These are phyloP conservation scores for Tulasnella sp. DNA, from an alignment of 768 basidiomycete species.

Conservation along the genomic window DNA sequence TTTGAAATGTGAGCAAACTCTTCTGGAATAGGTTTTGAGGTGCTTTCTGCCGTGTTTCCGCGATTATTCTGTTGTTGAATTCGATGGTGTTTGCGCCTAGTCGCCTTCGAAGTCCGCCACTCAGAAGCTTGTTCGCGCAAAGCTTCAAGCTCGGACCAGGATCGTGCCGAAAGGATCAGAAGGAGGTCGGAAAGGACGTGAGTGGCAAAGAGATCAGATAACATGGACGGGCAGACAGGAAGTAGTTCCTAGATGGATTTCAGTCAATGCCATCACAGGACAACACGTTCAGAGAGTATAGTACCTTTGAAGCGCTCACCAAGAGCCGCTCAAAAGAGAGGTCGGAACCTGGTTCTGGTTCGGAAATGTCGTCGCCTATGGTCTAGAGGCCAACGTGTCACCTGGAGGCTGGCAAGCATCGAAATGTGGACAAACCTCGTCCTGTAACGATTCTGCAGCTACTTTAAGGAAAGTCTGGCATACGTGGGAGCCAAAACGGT, in stretches of 20 bases:
- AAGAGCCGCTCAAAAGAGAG: slow-evolving; percentile 41
- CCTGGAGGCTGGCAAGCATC: neutral
- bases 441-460: neutral
- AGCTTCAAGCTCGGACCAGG: slow-evolving; percentile 10
- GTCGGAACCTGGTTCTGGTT: slow-evolving; percentile 29
- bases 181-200: slow-evolving; percentile 83
- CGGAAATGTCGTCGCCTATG: neutral
- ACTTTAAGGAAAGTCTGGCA: slow-evolving; percentile 73
- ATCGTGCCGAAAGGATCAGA: slow-evolving; percentile 66
- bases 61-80: slow-evolving; percentile 33
- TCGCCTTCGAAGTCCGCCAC: slow-evolving; percentile 39
- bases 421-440: neutral
- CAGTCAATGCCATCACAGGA: neutral
- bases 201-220: slow-evolving; percentile 86
- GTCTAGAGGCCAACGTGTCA: neutral
- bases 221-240: slow-evolving; percentile 56
- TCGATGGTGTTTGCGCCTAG: slow-evolving; percentile 39
- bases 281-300: neutral
- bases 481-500: slow-evolving; percentile 94
- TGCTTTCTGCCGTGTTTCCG: slow-evolving; percentile 16
- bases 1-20: slow-evolving; percentile 49
- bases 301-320: slow-evolving; percentile 31
- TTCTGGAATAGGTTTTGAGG: slow-evolving; percentile 46
- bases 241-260: slow-evolving; percentile 58
- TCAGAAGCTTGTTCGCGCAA: slow-evolving; percentile 34